phyloP scores from a whole-genome alignment of 306 rosid genomes.

The Crotalaria pallida region DNA sequence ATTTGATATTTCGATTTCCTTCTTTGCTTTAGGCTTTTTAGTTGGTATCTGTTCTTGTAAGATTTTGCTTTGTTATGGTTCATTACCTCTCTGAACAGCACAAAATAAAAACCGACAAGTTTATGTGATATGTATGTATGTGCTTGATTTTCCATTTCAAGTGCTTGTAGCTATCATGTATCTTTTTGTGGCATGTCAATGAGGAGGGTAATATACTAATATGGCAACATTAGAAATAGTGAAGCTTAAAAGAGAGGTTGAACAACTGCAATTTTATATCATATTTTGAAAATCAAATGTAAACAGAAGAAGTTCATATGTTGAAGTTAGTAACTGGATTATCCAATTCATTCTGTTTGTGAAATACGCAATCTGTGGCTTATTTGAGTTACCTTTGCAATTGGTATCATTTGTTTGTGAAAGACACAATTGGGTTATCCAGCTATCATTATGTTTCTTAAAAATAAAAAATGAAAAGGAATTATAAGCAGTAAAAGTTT shows the following conservation, averaged over 20 bases:
- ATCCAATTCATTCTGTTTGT: too few species aligned
- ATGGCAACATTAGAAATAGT: background rate
- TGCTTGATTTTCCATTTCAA: constrained; percentile 16
- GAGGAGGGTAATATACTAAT: too few species aligned
- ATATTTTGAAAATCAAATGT: background rate
- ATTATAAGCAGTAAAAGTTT: too few species aligned
- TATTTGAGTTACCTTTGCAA: too few species aligned
- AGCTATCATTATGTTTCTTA: too few species aligned
- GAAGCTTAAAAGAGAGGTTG: background rate
- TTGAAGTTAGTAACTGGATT: too few species aligned
- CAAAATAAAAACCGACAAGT: constrained; percentile 22
- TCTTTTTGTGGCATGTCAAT: background rate
- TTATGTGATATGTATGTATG: background rate
- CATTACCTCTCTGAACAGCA: constrained; percentile 25
- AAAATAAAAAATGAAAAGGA: too few species aligned
- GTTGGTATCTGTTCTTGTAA: constrained; percentile 4
- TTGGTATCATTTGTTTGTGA: too few species aligned
- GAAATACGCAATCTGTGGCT: too few species aligned
- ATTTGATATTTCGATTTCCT: constrained; percentile 20
- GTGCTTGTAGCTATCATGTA: background rate
- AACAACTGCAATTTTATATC: background rate
- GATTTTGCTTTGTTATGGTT: constrained; percentile 9
- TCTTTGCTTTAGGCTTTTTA: constrained; percentile 11
- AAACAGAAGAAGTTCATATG: too few species aligned
- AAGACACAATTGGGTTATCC: too few species aligned